These are phyloP conservation scores for Exophiala oligosperma DNA, from an alignment of 2,329 filamentous ascomycete genomes.

Conservation along the genomic window DNA sequence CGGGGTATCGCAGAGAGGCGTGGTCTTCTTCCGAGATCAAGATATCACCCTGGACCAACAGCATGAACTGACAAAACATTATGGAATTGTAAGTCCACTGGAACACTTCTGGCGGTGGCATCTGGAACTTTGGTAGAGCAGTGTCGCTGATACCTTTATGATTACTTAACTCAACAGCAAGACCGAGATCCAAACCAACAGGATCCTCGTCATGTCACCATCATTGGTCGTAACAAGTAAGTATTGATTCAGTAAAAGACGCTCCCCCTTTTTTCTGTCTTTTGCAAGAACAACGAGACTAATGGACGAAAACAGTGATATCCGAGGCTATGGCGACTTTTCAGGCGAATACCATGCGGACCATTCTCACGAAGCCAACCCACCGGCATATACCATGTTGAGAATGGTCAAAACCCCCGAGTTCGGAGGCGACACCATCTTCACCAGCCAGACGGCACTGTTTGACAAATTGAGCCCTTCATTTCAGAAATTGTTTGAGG, in stretches of 20 bases:
- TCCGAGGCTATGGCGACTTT: constrained; percentile 23
- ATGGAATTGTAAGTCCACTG: constrained; percentile 16
- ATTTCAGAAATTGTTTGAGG: constrained; percentile 28
- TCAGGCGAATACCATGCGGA: constrained; percentile 28
- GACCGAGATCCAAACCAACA: constrained; percentile 30
- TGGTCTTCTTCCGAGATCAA: constrained; percentile 28
- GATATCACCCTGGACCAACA: constrained; percentile 26
- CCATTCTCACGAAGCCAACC: constrained; percentile 30
- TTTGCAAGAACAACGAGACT: background rate
- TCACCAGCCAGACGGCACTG: constrained; percentile 30
- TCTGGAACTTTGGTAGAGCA: background rate
- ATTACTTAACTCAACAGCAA: constrained; percentile 8
- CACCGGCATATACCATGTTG: constrained; percentile 29
- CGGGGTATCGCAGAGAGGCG: constrained; percentile 17
- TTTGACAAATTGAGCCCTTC: constrained; percentile 31
- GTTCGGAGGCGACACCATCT: constrained; percentile 30
- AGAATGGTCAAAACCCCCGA: constrained; percentile 26
- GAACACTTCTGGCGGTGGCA: background rate
- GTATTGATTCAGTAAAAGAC: background rate
- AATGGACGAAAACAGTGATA: constrained; percentile 16
- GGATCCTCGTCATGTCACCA: constrained; percentile 30
- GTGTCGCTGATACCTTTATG: background rate
- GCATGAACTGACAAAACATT: constrained; percentile 22
- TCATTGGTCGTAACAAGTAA: constrained; percentile 29
- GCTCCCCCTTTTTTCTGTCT: too few species aligned